Base-by-base conservation (phyloP, 1,284 basidiomycete species). In the Pseudozyma tsukubaensis region DNA sequence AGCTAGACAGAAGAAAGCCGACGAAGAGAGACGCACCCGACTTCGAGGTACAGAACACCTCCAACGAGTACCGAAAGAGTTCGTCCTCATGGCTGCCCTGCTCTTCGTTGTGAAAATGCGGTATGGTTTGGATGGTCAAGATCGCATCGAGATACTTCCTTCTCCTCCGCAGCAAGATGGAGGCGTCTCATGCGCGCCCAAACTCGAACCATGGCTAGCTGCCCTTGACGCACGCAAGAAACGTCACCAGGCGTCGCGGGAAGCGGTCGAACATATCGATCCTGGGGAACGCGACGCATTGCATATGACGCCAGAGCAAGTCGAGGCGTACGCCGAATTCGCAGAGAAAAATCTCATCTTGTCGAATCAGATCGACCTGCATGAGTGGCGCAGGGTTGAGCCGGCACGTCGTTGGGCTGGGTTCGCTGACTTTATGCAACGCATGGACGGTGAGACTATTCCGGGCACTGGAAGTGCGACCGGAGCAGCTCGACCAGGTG, bases 11-110 rank as follows among this genome's bases (percentile, higher is more conserved):
- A 14, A 32, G 13, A 14, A 32, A n/a, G 47, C 36, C 32, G 44
- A 24, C 3, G 43, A 53, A 13, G 43, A 45, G 3, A 9, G 43
- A 39, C 62, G 44, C 9, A 37, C 52, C 13, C 14, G 36, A 19
- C 29, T 60, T n/a, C 60, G 43, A 4, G 66, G 67, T 47, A 51
- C 60, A 18, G 53, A 73, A 32, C 66, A 72, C 42, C 51, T 73
- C 14, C 55, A 92, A 82, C 88, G 88, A 77, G 87, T 89, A 19
- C 90, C 93, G 10, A 89, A 91, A n/a, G 94, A 96, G 82, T 86
- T 93, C 29, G 88, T 89, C 6, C 85, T 95, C 21, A 85, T 89
- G 49, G 89, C 89, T 0, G 87, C 87, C 4, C 48, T 84, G 10
- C 52, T 83, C 12, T 59, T 77, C 8, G 58, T 77, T 16, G 48